Base-by-base conservation (phyloP, 176 grass and related monocot genomes). In the Thalia dealbata region DNA sequence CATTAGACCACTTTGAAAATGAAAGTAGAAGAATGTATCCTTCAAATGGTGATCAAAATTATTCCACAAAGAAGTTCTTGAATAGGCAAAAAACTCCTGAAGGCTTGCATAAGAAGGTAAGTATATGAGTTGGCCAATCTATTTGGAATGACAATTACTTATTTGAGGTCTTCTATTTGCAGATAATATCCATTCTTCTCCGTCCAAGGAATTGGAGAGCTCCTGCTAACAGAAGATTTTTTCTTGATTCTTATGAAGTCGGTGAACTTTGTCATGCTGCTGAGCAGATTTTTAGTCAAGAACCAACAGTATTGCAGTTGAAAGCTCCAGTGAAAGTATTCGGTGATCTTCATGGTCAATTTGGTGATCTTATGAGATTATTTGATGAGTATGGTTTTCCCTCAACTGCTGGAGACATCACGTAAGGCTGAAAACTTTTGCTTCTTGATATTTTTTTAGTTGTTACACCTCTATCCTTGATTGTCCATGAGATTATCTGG, bases 321-420 rank as follows among this genome's bases (percentile, higher is more conserved):
- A 99, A 99, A 86, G 95, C 95, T 61, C 95, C 95, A 25, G 61
- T 99, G 54, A 99, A 99, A 86, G 90, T 93, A 63, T 99, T 99
- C 83, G 95, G 95, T 68, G 95, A 99, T 79, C 89, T 99, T 75
- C 95, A 99, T 76, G 95, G 95, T 18, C 95, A 99, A 65, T 99
- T 99, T 93, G 95, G 95, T 30, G 95, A 99, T 67, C 81, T 99
- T 52, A 99, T 99, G 90, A 85, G 95, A 61, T 82, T 99, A 50
- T 97, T 99, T 68, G 95, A 99, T 88, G 95, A 99, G 78, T 99
- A 99, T 60, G 95, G 95, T 65, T 99, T 81, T 76, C 95, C 95
- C 3, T 99, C 95, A 11, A 99, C 95, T 63, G 95, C 90, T 73
- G 90, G 95, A 43, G 95, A 99, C 72, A 88, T 99, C 78, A 99